Percentiles rank a stretch among this genome's conserved stretches.
These are phyloP conservation scores for Cadophora gregata DNA, from an alignment of 2,329 filamentous ascomycete species.

Conservation along the genomic window DNA sequence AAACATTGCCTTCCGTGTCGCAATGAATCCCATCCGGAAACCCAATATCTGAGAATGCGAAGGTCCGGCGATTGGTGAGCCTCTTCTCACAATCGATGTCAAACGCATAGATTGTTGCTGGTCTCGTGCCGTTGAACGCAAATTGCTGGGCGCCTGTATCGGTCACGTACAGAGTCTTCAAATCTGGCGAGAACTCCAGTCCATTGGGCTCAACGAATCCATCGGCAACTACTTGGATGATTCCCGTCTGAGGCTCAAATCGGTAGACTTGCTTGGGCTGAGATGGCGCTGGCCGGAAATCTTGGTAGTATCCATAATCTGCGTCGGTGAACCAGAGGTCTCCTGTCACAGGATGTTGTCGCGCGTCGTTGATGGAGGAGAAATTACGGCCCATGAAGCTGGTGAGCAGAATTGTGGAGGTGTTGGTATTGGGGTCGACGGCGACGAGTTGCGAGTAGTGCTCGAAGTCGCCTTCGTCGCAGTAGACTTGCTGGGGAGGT, in stretches of 20 bases:
- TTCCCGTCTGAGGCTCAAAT: constrained; percentile 15
- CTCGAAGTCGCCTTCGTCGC: constrained; percentile 20
- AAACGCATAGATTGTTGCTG: constrained; percentile 18
- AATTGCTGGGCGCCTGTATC: constrained; percentile 19
- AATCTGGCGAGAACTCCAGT: constrained; percentile 17
- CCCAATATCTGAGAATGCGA: constrained; percentile 11
- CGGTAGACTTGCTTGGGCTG: constrained; percentile 20
- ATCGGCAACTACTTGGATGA: constrained; percentile 16
- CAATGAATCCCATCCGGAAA: constrained; percentile 20
- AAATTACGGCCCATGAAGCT: constrained; percentile 20
- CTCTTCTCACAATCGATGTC: not conserved
- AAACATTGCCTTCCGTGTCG: constrained; percentile 19
- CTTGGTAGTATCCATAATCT: constrained; percentile 14
- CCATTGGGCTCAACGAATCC: constrained; percentile 17
- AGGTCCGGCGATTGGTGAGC: constrained; percentile 8
- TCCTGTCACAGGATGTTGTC: constrained; percentile 19
- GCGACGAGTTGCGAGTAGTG: constrained; percentile 11
- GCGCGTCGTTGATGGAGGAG: constrained; percentile 20
- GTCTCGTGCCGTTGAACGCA: constrained; percentile 11
- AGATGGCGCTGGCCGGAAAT: constrained; percentile 9
- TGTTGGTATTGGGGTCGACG: constrained; percentile 19
- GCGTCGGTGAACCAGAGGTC: constrained; percentile 23
- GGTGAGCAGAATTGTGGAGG: constrained; percentile 6
- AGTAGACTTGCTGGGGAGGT: constrained; percentile 19
- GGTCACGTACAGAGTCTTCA: constrained; percentile 18